Conservation (phyloP, 257 asterid species). For the Eucommia ulmoides region DNA sequence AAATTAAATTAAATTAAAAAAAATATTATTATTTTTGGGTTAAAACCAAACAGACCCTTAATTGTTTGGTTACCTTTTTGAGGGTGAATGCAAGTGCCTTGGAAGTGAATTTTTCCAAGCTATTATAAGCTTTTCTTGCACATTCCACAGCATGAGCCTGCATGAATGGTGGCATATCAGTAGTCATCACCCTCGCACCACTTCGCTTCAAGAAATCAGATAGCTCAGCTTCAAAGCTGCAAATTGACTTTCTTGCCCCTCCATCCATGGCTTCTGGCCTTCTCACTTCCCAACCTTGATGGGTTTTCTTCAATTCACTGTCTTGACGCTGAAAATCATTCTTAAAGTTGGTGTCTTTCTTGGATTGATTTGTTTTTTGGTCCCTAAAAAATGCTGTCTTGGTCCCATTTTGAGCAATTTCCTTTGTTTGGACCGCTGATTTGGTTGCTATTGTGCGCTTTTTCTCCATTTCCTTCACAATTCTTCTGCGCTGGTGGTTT, state of each 20-base stretch:
- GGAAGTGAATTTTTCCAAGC: background rate
- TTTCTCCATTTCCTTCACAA: background rate
- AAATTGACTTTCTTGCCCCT: background rate
- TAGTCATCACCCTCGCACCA: background rate
- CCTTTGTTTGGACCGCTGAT: background rate
- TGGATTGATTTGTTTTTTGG: background rate
- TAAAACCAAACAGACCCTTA: background rate
- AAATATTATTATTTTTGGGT: background rate
- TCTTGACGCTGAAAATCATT: background rate
- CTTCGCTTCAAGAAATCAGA: background rate
- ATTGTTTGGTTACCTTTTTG: background rate
- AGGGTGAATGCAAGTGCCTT: background rate
- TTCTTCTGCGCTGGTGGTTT: background rate
- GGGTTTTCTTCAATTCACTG: background rate
- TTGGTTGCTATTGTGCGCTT: background rate
- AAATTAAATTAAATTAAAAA: too few relatives aligned
- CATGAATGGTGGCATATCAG: background rate
- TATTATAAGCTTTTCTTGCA: background rate
- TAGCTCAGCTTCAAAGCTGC: background rate
- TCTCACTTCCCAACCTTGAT: background rate
- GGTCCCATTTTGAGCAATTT: background rate
- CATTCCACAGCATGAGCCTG: background rate
- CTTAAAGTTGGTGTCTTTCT: too few relatives aligned
- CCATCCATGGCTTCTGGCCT: background rate
- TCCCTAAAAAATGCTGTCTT: background rate